Base-by-base conservation (phyloP, 345 rosid species). In the Gossypium mustelinum region DNA sequence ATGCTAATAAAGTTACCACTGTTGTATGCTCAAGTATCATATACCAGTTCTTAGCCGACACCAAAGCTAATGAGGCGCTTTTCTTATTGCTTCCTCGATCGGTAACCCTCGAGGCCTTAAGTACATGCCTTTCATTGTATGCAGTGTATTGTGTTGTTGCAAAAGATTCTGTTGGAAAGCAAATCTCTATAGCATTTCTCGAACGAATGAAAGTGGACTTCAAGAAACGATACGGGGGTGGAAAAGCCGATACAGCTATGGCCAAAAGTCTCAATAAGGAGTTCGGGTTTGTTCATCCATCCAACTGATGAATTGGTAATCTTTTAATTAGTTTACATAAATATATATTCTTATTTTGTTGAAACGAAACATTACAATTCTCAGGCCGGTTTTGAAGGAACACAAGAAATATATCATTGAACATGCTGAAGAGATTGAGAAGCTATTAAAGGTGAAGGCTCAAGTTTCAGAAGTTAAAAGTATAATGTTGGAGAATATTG, bases 121-220 rank as follows among this genome's bases (percentile, higher is more conserved):
- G 1, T 4, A 29, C 39, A 29, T 1, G 5, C 1, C 6, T 29
- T 29, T 29, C 39, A 29, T 29, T 74, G 68, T 76, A 66, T 80
- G 79, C 90, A 91, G 98, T 94, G 39, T 94, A 94, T 73, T 94
- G 98, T 82, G 98, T 89, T 64, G 98, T 94, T 62, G 98, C 97
- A 22, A 92, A 92, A 84, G 98, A 92, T 75, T 79, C 97, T 22
- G 86, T 92, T 50, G 83, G 94, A 87, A 94, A 94, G 84, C 97
- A 92, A 75, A 87, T 94, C 67, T 94, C 98, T 24, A 89, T 90
- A 44, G 97, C 97, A 5, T 92, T 89, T 82, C 80, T 94, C 77
- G 97, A 94, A 75, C 97, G 98, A 11, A 79, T 94, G 87, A 94
- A 82, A 82, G 92, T 93, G 55, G 98, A 94, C 88, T 94, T 94